Evolutionary conservation across 768 basidiomycete species (phyloP).

Genomic region (Leccinum pellstonianum): DNA sequence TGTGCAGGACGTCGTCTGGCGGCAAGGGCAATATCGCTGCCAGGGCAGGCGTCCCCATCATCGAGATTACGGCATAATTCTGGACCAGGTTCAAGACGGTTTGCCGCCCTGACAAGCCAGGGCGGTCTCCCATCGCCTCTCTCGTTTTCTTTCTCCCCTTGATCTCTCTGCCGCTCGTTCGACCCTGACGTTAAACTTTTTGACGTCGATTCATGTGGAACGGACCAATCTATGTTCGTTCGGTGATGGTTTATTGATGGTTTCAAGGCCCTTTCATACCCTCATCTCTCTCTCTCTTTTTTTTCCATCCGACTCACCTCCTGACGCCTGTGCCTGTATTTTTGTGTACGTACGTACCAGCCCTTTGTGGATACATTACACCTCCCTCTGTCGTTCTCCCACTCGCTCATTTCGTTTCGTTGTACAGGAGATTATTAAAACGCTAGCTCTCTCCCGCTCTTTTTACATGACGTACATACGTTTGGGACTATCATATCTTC

Average conservation of each 20-base stretch:
- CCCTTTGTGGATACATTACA: neutral
- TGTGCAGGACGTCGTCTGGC: conserved; percentile 9
- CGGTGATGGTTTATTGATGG: neutral
- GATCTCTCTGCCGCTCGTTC: neutral
- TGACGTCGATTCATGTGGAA: neutral
- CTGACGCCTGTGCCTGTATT: neutral
- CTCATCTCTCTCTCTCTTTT: neutral
- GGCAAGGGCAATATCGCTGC: conserved; percentile 19
- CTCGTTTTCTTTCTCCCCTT: neutral
- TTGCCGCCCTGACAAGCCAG: neutral
- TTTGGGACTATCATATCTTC: too few species aligned
- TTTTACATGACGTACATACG: too few species aligned
- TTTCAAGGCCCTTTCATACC: neutral
- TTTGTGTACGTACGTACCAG: neutral
- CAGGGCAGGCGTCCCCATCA: conserved; percentile 25
- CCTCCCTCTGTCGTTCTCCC: neutral
- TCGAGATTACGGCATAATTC: conserved; percentile 29
- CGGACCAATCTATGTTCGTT: neutral
- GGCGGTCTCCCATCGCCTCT: neutral
- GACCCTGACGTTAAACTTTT: neutral
- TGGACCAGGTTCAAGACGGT: neutral
- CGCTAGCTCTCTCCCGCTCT: neutral
- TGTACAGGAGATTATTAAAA: neutral
- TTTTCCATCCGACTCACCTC: neutral
- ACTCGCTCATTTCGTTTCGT: too few species aligned